Base-by-base conservation (phyloP, 495 filamentous ascomycete species). In the Trichoderma orchidacearum region DNA sequence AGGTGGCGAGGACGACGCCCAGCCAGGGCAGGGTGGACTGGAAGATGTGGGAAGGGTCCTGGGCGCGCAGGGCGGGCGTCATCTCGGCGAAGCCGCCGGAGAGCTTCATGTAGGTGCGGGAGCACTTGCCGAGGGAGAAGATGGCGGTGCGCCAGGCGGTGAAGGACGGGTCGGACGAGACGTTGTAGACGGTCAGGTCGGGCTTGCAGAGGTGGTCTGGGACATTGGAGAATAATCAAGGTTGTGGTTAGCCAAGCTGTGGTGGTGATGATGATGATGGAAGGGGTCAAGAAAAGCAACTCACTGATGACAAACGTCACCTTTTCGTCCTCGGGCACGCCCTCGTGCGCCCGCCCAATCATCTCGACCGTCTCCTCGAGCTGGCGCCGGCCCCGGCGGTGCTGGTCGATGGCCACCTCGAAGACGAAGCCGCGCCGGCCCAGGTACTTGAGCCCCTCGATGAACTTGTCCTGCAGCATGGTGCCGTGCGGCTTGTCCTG, bases 171-270 rank as follows among this genome's bases (percentile, higher is more conserved):
- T 86, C 77, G 5, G 74, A 70, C n/a, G 53, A 34, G 18, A 72
- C 68, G 56, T 58, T 75, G 67, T 69, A 67, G 66, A 68, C 72
- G 51, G 70, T 76, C 18, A 95, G 71, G 63, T 89, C 81, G 0
- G 90, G 89, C 71, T 96, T 96, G 76, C 88, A 90, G 54, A 96
- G 74, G 66, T 96, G 90, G 64, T 95, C 86, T 88, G 51, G 25
- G 41, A 32, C 17, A 21, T 21, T 9, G 9, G 41, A 7, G 41
- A 21, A n/a, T 50, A 50, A 21, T 7, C 6, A 6, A 50, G 41
- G n/a, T 35, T 35, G 8, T 35, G 32, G 8, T 8, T 35, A n/a
- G 8, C n/a, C n/a, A n/a, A n/a, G 11, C 21, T 51, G 48, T 3
- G 29, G n/a, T 9, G 28, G 17, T 32, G 25, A 32, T 41, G 5